These are phyloP conservation scores for Medicago truncatula DNA, from an alignment of 306 rosid species.

Conservation along the genomic window MtrunA17r5.0-ANR NC_053044.1:44140001-44140500, in stretches of 20 bases:
- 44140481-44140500: conserved; percentile 65
- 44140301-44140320: conserved; percentile 80
- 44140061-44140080: too few relatives aligned
- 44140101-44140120: too few relatives aligned
- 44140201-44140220: conserved; percentile 54
- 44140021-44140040: conserved; percentile 20
- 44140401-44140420: conserved; percentile 50
- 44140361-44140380: conserved; percentile 77
- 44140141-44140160: conserved; percentile 25
- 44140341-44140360: conserved; percentile 75
- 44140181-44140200: conserved; percentile 73
- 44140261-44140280: conserved; percentile 74
- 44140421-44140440: conserved; percentile 52
- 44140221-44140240: conserved; percentile 66
- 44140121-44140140: too few relatives aligned
- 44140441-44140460: conserved; percentile 76
- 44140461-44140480: conserved; percentile 63
- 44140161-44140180: conserved; percentile 53
- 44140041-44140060: neutral
- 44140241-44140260: conserved; percentile 67
- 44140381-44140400: conserved; percentile 73
- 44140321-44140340: conserved; percentile 71
- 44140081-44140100: too few relatives aligned
- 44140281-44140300: conserved; percentile 75
- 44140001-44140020: conserved; percentile 12